These are phyloP conservation scores for Cicer chorassanicum DNA, from an alignment of 306 rosid species.

Conservation along the genomic window DNA sequence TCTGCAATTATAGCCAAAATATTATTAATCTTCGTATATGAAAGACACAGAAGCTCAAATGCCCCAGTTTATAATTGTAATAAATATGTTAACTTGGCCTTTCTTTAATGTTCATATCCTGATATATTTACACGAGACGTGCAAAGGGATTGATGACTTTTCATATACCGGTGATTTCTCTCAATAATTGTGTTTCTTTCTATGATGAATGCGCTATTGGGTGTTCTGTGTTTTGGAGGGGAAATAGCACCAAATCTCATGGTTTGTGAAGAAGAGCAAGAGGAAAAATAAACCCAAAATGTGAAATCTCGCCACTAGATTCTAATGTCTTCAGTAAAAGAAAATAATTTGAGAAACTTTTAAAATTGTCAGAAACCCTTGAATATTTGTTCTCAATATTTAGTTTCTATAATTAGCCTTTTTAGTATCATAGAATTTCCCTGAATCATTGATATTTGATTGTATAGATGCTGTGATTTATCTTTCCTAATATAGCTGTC, in stretches of 20 bases:
- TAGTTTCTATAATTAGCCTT: too few relatives aligned
- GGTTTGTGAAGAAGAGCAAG: slow-evolving; percentile 15
- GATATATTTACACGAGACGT: slow-evolving; percentile 16
- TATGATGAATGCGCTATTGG: slow-evolving; percentile 1
- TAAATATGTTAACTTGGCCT: slow-evolving; percentile 23
- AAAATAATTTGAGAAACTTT: slow-evolving; percentile 7
- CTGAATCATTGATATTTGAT: too few relatives aligned
- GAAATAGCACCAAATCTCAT: slow-evolving; percentile 19
- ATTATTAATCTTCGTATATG: slow-evolving; percentile 36
- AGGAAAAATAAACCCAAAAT: slow-evolving; percentile 24
- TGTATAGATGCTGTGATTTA: too few relatives aligned
- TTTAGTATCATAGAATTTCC: too few relatives aligned
- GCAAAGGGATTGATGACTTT: slow-evolving; percentile 8
- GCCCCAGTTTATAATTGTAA: slow-evolving; percentile 9
- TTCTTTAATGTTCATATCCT: slow-evolving; percentile 5
- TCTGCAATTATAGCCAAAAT: slow-evolving; percentile 56
- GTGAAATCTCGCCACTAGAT: not conserved
- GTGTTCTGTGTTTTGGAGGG: slow-evolving; percentile 13
- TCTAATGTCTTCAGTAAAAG: not conserved
- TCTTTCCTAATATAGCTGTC: too few relatives aligned
- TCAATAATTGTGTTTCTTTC: slow-evolving; percentile 1
- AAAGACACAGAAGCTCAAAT: slow-evolving; percentile 8
- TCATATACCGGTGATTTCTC: not conserved
- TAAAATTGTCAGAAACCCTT: not conserved
- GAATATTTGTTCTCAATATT: too few relatives aligned